Evolutionary conservation across 495 filamentous ascomycete genomes (phyloP).

Genomic region (Astrocystis sublimbata): DNA sequence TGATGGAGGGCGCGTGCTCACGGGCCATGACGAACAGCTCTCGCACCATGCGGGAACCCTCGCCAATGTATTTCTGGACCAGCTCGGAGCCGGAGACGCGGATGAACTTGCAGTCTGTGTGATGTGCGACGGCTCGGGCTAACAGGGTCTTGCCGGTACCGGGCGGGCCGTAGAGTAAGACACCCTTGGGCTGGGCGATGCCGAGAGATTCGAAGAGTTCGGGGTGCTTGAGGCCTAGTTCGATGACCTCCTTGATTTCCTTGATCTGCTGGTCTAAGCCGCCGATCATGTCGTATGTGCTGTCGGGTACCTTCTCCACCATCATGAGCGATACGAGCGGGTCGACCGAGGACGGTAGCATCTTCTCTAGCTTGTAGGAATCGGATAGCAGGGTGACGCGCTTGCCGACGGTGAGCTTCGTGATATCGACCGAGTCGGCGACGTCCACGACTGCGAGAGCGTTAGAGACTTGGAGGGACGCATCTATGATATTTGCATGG

Average conservation of each 20-base stretch:
- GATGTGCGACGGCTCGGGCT: slow-evolving; percentile 93
- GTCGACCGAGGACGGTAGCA: slow-evolving; percentile 95
- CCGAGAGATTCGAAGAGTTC: slow-evolving; percentile 98
- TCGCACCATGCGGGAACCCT: slow-evolving; percentile 97
- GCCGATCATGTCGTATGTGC: slow-evolving; percentile 99
- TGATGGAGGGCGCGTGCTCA: slow-evolving; percentile 98
- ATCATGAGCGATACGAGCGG: slow-evolving; percentile 99
- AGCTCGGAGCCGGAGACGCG: slow-evolving; percentile 93
- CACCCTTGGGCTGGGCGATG: slow-evolving; percentile 97
- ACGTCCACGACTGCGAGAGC: slow-evolving; percentile 84
- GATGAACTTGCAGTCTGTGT: slow-evolving; percentile 99
- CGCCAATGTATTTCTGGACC: slow-evolving; percentile 99
- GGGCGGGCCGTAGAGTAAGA: slow-evolving; percentile 93
- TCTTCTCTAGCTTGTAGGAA: slow-evolving; percentile 96
- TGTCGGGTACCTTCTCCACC: slow-evolving; percentile 99
- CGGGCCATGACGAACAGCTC: slow-evolving; percentile 99
- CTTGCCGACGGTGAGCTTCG: slow-evolving; percentile 95
- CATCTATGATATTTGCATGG: background rate
- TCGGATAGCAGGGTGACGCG: slow-evolving; percentile 95
- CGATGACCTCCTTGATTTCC: slow-evolving; percentile 99
- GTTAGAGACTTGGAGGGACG: slow-evolving; percentile 17
- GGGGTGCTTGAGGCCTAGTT: slow-evolving; percentile 96
- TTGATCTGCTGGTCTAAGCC: slow-evolving; percentile 99
- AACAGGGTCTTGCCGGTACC: slow-evolving; percentile 97
- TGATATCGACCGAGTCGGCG: slow-evolving; percentile 88